Evolutionary conservation across 73 alveolate genomes (phyloP).

Genomic region (Paramecium biaurelia): DNA sequence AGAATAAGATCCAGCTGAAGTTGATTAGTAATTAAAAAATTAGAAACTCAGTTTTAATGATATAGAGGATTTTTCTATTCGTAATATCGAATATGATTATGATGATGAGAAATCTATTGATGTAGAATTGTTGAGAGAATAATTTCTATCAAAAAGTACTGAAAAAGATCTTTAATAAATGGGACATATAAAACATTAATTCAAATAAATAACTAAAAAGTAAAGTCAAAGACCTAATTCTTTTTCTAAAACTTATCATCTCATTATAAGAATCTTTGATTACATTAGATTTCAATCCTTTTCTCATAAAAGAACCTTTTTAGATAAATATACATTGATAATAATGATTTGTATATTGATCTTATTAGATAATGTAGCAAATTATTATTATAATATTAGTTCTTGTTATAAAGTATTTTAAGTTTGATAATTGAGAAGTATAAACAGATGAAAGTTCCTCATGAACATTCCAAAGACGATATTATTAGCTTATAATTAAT

Average conservation of each 20-base stretch:
- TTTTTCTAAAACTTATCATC: neutral
- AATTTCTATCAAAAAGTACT: neutral
- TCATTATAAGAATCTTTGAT: neutral
- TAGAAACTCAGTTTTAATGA: constrained; percentile 32
- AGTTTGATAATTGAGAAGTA: neutral
- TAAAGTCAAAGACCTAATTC: neutral
- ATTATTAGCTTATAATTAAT: neutral
- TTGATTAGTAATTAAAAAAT: neutral
- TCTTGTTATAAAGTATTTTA: neutral
- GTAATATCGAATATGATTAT: neutral
- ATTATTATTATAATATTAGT: neutral
- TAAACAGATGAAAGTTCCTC: neutral
- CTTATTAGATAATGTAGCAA: neutral
- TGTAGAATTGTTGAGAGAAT: neutral
- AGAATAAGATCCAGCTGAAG: constrained; percentile 28
- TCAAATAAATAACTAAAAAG: constrained; percentile 21
- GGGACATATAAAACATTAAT: neutral
- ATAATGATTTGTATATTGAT: neutral
- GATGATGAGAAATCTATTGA: neutral
- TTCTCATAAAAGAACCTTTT: constrained; percentile 37
- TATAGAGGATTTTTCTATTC: neutral
- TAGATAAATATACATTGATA: constrained; percentile 18
- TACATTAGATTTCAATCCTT: neutral
- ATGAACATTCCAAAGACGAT: neutral
- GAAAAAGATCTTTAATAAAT: neutral